These are phyloP conservation scores for Suhomyces emberorum DNA, from an alignment of 805 yeast genomes.

Conservation along the genomic window DNA sequence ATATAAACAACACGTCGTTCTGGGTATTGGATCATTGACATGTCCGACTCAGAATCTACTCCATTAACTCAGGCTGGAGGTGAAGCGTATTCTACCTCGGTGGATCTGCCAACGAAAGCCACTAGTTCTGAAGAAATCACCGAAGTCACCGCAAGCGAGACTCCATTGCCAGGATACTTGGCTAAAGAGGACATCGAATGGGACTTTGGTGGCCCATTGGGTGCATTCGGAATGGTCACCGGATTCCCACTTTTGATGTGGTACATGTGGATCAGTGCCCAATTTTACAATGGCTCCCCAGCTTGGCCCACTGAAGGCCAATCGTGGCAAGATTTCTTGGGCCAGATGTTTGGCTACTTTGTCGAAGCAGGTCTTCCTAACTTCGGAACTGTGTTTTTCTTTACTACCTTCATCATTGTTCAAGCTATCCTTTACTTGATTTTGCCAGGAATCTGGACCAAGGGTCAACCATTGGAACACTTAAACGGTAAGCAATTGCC, in stretches of 20 bases:
- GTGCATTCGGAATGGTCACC: constrained; percentile 85
- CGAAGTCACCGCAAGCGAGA: background rate
- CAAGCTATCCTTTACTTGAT: constrained; percentile 77
- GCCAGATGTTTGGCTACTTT: constrained; percentile 42
- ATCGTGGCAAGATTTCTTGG: constrained; percentile 47
- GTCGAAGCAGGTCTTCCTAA: constrained; percentile 58
- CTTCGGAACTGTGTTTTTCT: constrained; percentile 61
- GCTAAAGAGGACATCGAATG: constrained; percentile 57
- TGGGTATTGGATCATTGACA: too few relatives aligned
- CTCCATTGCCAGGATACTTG: constrained; percentile 23
- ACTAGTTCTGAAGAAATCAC: too few relatives aligned
- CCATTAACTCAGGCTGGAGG: too few relatives aligned
- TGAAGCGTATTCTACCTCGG: too few relatives aligned
- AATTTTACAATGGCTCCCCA: constrained; percentile 69
- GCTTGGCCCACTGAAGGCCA: constrained; percentile 65
- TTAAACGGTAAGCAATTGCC: constrained; percentile 77
- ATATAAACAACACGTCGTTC: too few relatives aligned
- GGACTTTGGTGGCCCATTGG: constrained; percentile 92
- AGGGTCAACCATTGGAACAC: constrained; percentile 90
- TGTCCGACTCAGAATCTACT: too few relatives aligned
- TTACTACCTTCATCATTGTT: constrained; percentile 61
- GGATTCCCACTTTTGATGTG: constrained; percentile 94
- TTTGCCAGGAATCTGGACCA: constrained; percentile 91
- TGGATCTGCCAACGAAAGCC: too few relatives aligned
- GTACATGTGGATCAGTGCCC: constrained; percentile 92